A percentile compares a stretch with the other conserved stretches of the same genome.
These are phyloP conservation scores for Aspergillus texensis DNA, from an alignment of 2,329 filamentous ascomycete species.

Conservation along the genomic window DNA sequence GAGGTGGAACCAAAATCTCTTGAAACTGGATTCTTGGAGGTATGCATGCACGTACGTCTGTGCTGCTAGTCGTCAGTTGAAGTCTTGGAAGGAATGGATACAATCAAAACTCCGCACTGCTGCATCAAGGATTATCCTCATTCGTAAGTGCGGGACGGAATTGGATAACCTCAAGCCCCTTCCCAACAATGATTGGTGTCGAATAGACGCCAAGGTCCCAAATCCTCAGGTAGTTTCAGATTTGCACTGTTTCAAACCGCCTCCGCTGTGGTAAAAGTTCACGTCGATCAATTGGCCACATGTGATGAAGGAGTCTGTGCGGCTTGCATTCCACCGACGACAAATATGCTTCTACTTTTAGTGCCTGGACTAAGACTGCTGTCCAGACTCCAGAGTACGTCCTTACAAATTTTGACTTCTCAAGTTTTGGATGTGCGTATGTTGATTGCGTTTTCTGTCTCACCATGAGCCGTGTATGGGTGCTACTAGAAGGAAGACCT, in stretches of 20 bases:
- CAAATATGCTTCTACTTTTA: background rate
- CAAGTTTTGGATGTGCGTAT: background rate
- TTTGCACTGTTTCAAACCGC: conserved; percentile 12
- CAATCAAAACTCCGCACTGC: background rate
- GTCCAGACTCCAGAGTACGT: background rate
- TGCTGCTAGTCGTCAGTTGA: background rate
- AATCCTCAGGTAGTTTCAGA: conserved; percentile 19
- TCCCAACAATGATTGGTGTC: conserved; percentile 16
- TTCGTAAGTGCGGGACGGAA: conserved; percentile 1
- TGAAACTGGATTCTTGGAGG: background rate
- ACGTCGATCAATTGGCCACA: conserved; percentile 13
- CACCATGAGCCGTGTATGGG: background rate
- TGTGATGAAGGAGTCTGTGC: conserved; percentile 13
- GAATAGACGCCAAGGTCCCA: conserved; percentile 18
- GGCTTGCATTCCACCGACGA: conserved; percentile 2
- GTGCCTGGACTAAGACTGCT: background rate
- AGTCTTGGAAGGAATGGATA: background rate
- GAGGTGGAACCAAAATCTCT: background rate
- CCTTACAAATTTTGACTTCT: background rate
- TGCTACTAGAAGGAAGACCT: background rate
- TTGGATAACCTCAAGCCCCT: conserved; percentile 4
- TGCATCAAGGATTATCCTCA: background rate
- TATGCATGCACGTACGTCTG: background rate
- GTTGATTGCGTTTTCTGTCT: background rate
- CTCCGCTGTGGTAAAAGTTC: background rate